Percentiles rank a stretch among this genome's conserved stretches.
phyloP scores from a whole-genome alignment of 1,284 basidiomycete species.

The Malassezia brasiliensis region DNA sequence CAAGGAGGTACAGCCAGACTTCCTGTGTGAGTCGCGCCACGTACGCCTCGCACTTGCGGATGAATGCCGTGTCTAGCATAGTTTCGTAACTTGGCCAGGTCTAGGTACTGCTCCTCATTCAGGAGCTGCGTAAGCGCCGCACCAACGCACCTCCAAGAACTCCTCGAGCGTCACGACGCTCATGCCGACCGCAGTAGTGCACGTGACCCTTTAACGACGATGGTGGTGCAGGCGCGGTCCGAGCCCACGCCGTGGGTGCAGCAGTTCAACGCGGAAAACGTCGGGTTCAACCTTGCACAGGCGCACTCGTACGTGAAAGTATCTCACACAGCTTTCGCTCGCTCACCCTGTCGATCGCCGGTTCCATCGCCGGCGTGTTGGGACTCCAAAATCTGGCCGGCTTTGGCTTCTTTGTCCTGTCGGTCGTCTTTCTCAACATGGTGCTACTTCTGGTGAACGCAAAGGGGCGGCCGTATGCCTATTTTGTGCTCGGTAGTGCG shows the following conservation, averaged over 20 bases:
- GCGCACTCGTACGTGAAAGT: constrained; percentile 6
- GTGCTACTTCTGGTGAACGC: constrained; percentile 30
- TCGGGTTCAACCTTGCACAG: constrained; percentile 6
- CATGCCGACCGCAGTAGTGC: constrained; percentile 15
- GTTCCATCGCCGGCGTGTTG: constrained; percentile 35
- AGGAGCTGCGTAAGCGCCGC: constrained; percentile 19
- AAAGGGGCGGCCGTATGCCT: constrained; percentile 15
- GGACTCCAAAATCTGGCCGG: constrained; percentile 40
- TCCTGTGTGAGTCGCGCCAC: constrained; percentile 19
- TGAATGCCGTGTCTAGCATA: constrained; percentile 42
- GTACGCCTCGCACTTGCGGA: constrained; percentile 33
- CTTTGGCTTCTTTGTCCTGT: constrained; percentile 35
- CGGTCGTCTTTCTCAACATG: constrained; percentile 29
- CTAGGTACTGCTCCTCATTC: constrained; percentile 42
- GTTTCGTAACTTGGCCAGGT: constrained; percentile 38
- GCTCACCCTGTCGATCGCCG: constrained; percentile 33
- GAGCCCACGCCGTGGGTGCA: constrained; percentile 11
- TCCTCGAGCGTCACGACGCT: constrained; percentile 37
- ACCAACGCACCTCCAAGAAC: constrained; percentile 26
- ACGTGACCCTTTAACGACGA: neutral
- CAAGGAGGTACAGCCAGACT: constrained; percentile 46
- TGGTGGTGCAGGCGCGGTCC: neutral
- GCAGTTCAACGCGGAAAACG: constrained; percentile 4
- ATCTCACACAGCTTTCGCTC: constrained; percentile 32
- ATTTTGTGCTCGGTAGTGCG: constrained; percentile 24